Conservation (phyloP, 2,329 filamentous ascomycete genomes). For the Talaromyces verruculosus region DNA sequence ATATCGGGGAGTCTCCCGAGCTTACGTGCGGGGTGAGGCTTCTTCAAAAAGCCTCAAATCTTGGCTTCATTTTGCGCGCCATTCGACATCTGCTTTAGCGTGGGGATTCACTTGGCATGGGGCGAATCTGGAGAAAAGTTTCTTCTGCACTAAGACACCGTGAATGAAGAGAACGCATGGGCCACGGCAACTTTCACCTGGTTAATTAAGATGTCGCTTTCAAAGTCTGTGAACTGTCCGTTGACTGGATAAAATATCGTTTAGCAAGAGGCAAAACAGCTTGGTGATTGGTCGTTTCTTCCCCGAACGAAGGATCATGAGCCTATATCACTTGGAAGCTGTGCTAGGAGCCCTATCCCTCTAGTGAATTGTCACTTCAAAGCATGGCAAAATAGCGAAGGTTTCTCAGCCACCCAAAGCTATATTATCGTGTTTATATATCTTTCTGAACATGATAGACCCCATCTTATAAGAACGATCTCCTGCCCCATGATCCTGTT, state of each 20-base stretch:
- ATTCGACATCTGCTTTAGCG: background rate
- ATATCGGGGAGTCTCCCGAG: constrained; percentile 4
- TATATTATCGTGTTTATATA: background rate
- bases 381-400: background rate
- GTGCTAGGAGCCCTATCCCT: background rate
- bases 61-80: background rate
- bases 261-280: background rate
- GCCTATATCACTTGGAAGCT: background rate
- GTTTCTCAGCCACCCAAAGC: background rate
- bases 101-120: background rate
- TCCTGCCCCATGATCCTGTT: background rate
- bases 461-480: background rate
- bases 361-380: background rate
- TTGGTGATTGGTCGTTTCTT: background rate
- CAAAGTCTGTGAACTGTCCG: background rate
- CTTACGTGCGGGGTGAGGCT: background rate
- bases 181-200: background rate
- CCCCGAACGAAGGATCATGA: background rate
- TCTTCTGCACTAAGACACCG: background rate
- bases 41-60: background rate
- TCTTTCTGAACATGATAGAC: background rate
- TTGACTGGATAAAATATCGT: background rate
- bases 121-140: constrained; percentile 6
- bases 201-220: background rate
- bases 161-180: background rate